Evolutionary conservation across 768 basidiomycete species (phyloP).

Genomic region (Suillus clintonianus): DNA sequence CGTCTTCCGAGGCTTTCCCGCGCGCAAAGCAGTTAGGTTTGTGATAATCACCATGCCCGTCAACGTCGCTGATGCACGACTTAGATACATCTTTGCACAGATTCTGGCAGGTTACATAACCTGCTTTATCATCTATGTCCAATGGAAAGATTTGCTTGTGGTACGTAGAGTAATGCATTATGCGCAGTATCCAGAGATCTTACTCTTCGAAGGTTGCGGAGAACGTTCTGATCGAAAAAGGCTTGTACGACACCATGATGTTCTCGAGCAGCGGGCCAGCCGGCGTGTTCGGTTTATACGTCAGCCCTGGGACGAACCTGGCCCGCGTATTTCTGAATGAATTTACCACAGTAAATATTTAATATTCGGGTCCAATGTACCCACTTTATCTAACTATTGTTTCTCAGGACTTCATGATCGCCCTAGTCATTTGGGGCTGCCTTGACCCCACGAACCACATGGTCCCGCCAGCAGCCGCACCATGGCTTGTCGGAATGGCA

Average conservation of each 20-base stretch:
- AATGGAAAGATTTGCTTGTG: slow-evolving; percentile 56
- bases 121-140: slow-evolving; percentile 57
- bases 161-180: slow-evolving; percentile 29
- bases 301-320: slow-evolving; percentile 31
- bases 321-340: slow-evolving; percentile 40
- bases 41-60: slow-evolving; percentile 11
- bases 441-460: slow-evolving; percentile 62
- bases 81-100: slow-evolving; percentile 67
- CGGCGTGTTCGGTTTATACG: slow-evolving; percentile 42
- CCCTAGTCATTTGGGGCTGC: slow-evolving; percentile 51
- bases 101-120: slow-evolving; percentile 67
- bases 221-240: slow-evolving; percentile 26
- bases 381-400: background rate
- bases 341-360: slow-evolving; percentile 35
- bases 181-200: slow-evolving; percentile 26
- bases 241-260: slow-evolving; percentile 31
- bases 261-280: slow-evolving; percentile 38
- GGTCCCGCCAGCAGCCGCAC: slow-evolving; percentile 52
- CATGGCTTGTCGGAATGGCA: slow-evolving; percentile 55
- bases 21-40: slow-evolving; percentile 51
- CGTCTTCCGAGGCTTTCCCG: slow-evolving; percentile 57
- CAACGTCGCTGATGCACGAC: slow-evolving; percentile 11
- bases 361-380: background rate
- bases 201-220: slow-evolving; percentile 32
- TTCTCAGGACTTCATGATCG: slow-evolving; percentile 47